Conservation (phyloP, 2,329 filamentous ascomycete species). For the Allantophomopsis cytisporea region DNA sequence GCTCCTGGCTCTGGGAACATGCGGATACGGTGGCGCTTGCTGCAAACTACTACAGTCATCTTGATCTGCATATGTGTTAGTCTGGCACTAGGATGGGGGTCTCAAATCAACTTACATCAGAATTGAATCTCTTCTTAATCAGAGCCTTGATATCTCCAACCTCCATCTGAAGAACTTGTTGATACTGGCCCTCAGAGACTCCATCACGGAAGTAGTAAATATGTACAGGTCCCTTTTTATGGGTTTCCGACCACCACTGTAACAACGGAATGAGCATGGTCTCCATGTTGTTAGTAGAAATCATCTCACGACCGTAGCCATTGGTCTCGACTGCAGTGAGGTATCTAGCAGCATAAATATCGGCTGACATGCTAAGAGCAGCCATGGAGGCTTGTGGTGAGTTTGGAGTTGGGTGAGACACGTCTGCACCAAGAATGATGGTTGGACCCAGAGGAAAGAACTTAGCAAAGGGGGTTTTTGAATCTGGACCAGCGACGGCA, state of each 20-base stretch:
- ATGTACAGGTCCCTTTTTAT: constrained; percentile 45
- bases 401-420: constrained; percentile 71
- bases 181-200: constrained; percentile 77
- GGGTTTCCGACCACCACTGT: constrained; percentile 45
- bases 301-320: constrained; percentile 67
- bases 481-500: not conserved
- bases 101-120: constrained; percentile 10
- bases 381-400: constrained; percentile 61
- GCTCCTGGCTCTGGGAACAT: constrained; percentile 59
- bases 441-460: constrained; percentile 39
- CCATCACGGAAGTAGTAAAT: constrained; percentile 92
- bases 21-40: constrained; percentile 88
- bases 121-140: constrained; percentile 27
- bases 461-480: constrained; percentile 5
- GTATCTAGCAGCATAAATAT: constrained; percentile 60
- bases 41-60: constrained; percentile 77
- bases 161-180: constrained; percentile 68
- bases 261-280: constrained; percentile 52
- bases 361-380: constrained; percentile 73
- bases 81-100: too few relatives aligned
- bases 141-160: constrained; percentile 53
- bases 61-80: constrained; percentile 24
- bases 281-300: constrained; percentile 52
- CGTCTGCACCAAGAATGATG: constrained; percentile 77
- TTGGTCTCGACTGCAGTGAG: constrained; percentile 73